Evolutionary conservation across 352 stramenopile genomes (phyloP).

Genomic region (Phytophthora pistaciae): DNA sequence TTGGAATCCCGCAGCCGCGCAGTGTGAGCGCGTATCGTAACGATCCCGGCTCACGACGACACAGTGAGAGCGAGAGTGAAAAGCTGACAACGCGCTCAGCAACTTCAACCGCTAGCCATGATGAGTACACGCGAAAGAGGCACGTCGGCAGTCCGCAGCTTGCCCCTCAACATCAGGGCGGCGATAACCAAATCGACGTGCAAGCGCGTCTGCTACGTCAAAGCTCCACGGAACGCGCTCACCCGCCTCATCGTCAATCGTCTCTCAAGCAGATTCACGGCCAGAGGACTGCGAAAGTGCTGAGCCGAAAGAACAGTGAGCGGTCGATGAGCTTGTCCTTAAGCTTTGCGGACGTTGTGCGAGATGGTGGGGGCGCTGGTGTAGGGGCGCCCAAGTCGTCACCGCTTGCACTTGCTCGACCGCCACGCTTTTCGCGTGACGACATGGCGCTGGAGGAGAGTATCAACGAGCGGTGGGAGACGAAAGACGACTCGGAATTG

Average conservation of each 20-base stretch:
- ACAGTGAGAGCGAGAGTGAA: slow-evolving; percentile 80
- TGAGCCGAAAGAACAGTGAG: slow-evolving; percentile 68
- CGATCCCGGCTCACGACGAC: slow-evolving; percentile 50
- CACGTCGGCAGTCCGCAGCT: slow-evolving; percentile 57
- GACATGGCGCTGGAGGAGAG: slow-evolving; percentile 67
- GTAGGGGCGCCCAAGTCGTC: slow-evolving; percentile 52
- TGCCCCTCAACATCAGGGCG: slow-evolving; percentile 29
- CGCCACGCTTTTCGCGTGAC: slow-evolving; percentile 56
- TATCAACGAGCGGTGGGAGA: slow-evolving; percentile 78
- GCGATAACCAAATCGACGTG: slow-evolving; percentile 23
- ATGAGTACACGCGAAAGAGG: slow-evolving; percentile 45
- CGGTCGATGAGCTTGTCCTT: slow-evolving; percentile 89
- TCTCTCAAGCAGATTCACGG: slow-evolving; percentile 35
- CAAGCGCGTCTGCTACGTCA: slow-evolving; percentile 21
- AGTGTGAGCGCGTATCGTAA: slow-evolving; percentile 28
- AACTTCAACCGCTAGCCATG: slow-evolving; percentile 57
- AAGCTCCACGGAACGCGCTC: slow-evolving; percentile 17
- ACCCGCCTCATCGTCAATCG: slow-evolving; percentile 24
- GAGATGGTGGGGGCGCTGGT: slow-evolving; percentile 49
- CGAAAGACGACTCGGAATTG: slow-evolving; percentile 73
- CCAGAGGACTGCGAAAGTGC: slow-evolving; percentile 30
- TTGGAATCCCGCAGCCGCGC: slow-evolving; percentile 25
- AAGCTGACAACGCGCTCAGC: slow-evolving; percentile 68
- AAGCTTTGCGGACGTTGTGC: slow-evolving; percentile 88
- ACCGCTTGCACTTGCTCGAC: slow-evolving; percentile 48